These are phyloP conservation scores for Paecilomyces sp. DNA, from an alignment of 2,329 filamentous ascomycete species.

Conservation along the genomic window DNA sequence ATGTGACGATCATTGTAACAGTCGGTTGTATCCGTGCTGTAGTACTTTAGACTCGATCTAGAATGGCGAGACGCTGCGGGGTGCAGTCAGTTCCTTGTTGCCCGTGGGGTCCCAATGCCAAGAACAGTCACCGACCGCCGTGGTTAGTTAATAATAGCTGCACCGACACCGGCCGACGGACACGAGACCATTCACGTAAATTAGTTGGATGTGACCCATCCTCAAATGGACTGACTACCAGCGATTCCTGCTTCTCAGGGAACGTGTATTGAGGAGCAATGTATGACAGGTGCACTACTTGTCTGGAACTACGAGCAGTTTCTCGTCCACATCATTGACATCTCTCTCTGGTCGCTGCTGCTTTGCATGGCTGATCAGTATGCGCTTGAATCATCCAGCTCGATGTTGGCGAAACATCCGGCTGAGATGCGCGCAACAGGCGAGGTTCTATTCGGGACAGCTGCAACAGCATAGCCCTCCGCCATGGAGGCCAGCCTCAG, in stretches of 20 bases:
- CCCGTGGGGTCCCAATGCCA: not conserved
- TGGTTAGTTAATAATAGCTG: not conserved
- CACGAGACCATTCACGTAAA: not conserved
- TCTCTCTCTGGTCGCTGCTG: not conserved
- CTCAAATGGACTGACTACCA: not conserved
- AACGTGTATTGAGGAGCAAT: not conserved
- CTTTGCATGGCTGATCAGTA: constrained; percentile 25
- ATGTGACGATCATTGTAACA: too few species aligned
- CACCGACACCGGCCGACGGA: not conserved
- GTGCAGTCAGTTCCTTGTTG: not conserved
- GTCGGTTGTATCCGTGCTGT: too few species aligned
- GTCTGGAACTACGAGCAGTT: not conserved
- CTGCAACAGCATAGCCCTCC: constrained; percentile 32
- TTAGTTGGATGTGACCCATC: not conserved
- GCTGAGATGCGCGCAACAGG: constrained; percentile 12
- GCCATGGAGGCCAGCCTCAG: constrained; percentile 52
- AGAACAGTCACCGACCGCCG: not conserved
- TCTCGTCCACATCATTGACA: not conserved
- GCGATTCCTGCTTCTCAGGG: not conserved
- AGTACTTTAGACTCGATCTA: not conserved
- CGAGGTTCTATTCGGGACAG: constrained; percentile 20
- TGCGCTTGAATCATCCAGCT: constrained; percentile 28
- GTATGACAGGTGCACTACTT: not conserved
- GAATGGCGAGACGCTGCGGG: not conserved
- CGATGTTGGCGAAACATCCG: constrained; percentile 23